Percentiles rank a stretch among this genome's conserved stretches.
These are phyloP conservation scores for Nematodospora valgi DNA, from an alignment of 805 yeast genomes.

Conservation along the genomic window DNA sequence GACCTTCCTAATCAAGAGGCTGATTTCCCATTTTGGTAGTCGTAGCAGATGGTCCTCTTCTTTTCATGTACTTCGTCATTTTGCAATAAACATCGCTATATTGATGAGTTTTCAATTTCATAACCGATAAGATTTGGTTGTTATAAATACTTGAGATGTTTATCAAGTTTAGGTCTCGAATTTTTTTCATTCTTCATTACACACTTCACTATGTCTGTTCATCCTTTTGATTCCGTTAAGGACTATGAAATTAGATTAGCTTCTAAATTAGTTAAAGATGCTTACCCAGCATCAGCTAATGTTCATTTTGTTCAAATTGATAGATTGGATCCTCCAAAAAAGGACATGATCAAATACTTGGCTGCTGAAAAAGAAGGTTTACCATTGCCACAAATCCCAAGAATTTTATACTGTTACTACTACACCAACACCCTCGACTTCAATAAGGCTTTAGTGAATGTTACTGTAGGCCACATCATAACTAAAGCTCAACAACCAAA, in stretches of 20 bases:
- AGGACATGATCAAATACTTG: constrained; percentile 61
- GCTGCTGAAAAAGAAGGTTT: constrained; percentile 56
- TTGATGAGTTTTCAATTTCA: too few relatives aligned
- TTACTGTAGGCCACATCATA: constrained; percentile 58
- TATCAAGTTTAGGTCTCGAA: too few relatives aligned
- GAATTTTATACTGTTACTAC: constrained; percentile 68
- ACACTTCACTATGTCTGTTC: constrained; percentile 18
- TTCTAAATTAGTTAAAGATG: constrained; percentile 57
- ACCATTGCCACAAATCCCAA: constrained; percentile 57
- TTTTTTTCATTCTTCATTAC: neutral
- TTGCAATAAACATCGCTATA: too few relatives aligned
- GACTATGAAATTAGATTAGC: constrained; percentile 59
- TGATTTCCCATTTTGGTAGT: too few relatives aligned
- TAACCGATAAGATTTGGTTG: constrained; percentile 2
- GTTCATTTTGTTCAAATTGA: constrained; percentile 68
- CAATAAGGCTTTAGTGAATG: constrained; percentile 71
- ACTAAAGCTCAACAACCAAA: constrained; percentile 53
- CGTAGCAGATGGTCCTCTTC: too few relatives aligned
- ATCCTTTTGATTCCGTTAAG: constrained; percentile 59
- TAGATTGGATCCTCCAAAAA: constrained; percentile 76
- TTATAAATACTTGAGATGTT: too few relatives aligned
- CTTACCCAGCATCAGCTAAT: constrained; percentile 46
- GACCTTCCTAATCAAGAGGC: too few relatives aligned
- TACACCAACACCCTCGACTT: constrained; percentile 51
- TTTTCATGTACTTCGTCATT: too few relatives aligned